Evolutionary conservation across 2,329 filamentous ascomycete genomes (phyloP).

Genomic region (Sarocladium kiliense): DNA sequence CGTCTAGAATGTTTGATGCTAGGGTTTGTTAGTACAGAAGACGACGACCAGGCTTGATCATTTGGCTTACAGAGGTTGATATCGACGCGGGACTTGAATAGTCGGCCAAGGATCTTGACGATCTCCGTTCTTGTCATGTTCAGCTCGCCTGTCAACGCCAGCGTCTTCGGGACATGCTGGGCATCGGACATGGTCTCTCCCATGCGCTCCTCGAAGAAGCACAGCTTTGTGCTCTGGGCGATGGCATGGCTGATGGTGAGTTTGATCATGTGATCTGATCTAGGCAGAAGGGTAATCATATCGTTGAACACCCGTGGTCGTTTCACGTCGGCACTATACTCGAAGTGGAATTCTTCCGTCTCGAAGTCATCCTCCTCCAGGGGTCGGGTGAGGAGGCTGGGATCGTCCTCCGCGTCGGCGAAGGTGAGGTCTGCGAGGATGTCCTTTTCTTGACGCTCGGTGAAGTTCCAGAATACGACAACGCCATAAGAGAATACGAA

Average conservation of each 20-base stretch:
- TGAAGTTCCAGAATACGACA: slow-evolving; percentile 98
- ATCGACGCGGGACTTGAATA: slow-evolving; percentile 93
- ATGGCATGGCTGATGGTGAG: slow-evolving; percentile 96
- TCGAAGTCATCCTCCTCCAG: slow-evolving; percentile 88
- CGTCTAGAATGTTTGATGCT: slow-evolving; percentile 94
- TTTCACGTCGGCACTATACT: slow-evolving; percentile 83
- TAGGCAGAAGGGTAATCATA: slow-evolving; percentile 94
- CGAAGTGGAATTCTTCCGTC: slow-evolving; percentile 97
- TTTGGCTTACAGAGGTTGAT: slow-evolving; percentile 83
- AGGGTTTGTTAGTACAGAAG: neutral
- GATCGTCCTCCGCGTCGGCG: slow-evolving; percentile 60
- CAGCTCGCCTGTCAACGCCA: slow-evolving; percentile 84
- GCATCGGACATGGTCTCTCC: slow-evolving; percentile 88
- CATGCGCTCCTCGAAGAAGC: slow-evolving; percentile 96
- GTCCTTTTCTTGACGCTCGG: slow-evolving; percentile 91
- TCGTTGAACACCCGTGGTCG: slow-evolving; percentile 95
- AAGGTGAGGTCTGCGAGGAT: slow-evolving; percentile 93
- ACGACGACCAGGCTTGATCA: too few relatives aligned
- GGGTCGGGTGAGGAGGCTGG: slow-evolving; percentile 69
- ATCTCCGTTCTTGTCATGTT: slow-evolving; percentile 92
- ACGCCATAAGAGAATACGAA: slow-evolving; percentile 97
- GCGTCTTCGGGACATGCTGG: slow-evolving; percentile 81
- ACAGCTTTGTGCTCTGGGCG: slow-evolving; percentile 92
- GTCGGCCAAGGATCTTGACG: slow-evolving; percentile 79
- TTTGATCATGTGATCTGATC: slow-evolving; percentile 96